Base-by-base conservation (phyloP, 495 filamentous ascomycete species). In the Hyaloscypha hepaticicola region DNA sequence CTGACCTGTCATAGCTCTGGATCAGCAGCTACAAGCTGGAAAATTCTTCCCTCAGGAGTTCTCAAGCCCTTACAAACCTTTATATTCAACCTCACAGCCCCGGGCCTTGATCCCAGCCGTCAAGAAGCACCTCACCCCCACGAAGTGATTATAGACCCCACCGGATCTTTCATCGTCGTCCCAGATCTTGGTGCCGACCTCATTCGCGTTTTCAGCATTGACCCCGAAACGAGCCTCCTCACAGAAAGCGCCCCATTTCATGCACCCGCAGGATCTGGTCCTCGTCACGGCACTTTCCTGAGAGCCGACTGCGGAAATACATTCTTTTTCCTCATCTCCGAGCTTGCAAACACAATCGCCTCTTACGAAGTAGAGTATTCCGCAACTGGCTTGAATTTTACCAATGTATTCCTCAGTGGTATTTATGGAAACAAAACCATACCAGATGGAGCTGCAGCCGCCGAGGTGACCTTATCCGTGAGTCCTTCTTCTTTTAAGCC, bases 161-260 rank as follows among this genome's bases (percentile, higher is more conserved):
- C 86, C 0, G 84, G 80, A 0, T 70, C 77, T 25, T 93, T 85
- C 75, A 68, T 90, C 21, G 65, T 92, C 0, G 79, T 86, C 8
- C 88, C 90, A 11, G 90, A 94, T 63, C 77, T 94, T 6, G 90
- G 90, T 55, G 80, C 86, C 21, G 90, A 94, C 69, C 69, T 87
- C n/a, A 65, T 92, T 50, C 86, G 85, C 60, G 74, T 92, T 48
- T 91, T 85, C 74, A 67, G 70, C 28, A 83, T 88, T 63, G 74
- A 86, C 60, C 72, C 73, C 19, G 52, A 58, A 16, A 80, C 73
- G 5, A 70, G 78, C 29, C 49, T 55, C 9, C 69, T 81, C 65
- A 76, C 72, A 14, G 67, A 74, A 29, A 51, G 75, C 51, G 53
- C 68, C 6, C 71, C 77, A 1, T 69, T 82, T 25, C 16, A 52